phyloP scores from a whole-genome alignment of 2,329 filamentous ascomycete genomes.

The Colletotrichum echinochloae region DNA sequence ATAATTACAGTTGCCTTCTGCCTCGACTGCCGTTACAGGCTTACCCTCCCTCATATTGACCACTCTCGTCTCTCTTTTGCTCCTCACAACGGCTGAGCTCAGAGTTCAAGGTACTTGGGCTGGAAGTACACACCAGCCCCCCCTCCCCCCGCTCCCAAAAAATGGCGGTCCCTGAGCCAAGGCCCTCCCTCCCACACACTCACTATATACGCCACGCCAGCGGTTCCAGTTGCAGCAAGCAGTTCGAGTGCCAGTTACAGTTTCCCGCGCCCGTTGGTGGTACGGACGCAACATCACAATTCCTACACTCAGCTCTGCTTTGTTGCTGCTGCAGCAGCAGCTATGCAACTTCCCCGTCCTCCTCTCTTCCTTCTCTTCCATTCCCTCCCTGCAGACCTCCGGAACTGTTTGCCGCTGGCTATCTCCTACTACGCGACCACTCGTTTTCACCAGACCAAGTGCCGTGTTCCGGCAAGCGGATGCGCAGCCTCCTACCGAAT shows the following conservation, averaged over 20 bases:
- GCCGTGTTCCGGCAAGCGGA: neutral
- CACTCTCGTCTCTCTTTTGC: neutral
- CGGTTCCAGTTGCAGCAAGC: conserved; percentile 22
- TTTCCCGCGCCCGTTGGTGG: conserved; percentile 34
- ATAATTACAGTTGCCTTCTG: neutral
- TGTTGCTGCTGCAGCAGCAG: conserved; percentile 6
- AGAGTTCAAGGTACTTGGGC: neutral
- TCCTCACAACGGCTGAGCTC: neutral
- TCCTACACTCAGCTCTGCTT: conserved; percentile 10
- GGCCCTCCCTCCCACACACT: conserved; percentile 15
- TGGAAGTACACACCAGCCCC: neutral
- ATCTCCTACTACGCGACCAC: conserved; percentile 17
- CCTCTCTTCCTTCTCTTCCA: neutral
- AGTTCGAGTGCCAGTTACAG: conserved; percentile 36
- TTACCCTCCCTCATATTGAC: neutral
- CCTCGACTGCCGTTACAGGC: neutral
- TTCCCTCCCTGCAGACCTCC: neutral
- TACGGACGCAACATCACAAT: conserved; percentile 37
- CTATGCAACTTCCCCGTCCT: conserved; percentile 24
- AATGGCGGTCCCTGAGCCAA: neutral
- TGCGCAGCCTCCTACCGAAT: conserved; percentile 20
- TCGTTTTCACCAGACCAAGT: conserved; percentile 16
- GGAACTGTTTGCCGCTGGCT: conserved; percentile 7
- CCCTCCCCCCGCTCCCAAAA: neutral
- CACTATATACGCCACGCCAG: conserved; percentile 19